A percentile compares a stretch with the other conserved stretches of the same genome.
Conservation (phyloP, 768 basidiomycete species). For the Neoboletus subvelutipes region DNA sequence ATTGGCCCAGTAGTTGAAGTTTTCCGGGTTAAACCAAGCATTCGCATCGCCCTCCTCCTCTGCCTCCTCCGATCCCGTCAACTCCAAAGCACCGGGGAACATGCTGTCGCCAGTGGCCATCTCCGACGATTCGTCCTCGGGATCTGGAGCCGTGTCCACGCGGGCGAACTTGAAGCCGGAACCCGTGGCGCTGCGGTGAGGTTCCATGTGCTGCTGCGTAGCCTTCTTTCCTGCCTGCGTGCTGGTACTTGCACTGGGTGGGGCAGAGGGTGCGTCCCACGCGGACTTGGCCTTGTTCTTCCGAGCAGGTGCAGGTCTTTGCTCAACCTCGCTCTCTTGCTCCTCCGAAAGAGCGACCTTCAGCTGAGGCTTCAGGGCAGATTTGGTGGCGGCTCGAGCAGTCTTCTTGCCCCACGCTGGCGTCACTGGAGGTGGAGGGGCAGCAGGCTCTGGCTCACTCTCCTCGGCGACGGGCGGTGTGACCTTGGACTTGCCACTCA, state of each 20-base stretch:
- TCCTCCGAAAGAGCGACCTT: slow-evolving; percentile 20
- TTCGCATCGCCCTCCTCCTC: slow-evolving; percentile 23
- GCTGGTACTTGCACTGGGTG: not conserved
- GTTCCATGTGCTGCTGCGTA: slow-evolving; percentile 6
- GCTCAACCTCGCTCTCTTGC: slow-evolving; percentile 18
- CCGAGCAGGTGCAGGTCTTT: not conserved
- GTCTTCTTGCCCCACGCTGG: slow-evolving; percentile 18
- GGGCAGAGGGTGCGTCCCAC: slow-evolving; percentile 10
- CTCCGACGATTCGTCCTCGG: slow-evolving; percentile 10
- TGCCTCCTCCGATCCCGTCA: slow-evolving; percentile 3
- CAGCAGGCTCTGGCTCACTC: slow-evolving; percentile 9
- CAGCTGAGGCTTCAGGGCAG: slow-evolving; percentile 17
- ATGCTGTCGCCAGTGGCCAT: not conserved
- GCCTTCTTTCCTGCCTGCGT: slow-evolving; percentile 17
- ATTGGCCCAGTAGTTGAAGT: slow-evolving; percentile 30
- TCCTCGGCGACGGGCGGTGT: slow-evolving; percentile 9
- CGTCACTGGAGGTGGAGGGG: not conserved
- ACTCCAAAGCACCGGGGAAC: slow-evolving; percentile 10
- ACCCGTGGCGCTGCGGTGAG: slow-evolving; percentile 6
- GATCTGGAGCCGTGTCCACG: slow-evolving; percentile 15
- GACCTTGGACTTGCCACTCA: slow-evolving; percentile 23
- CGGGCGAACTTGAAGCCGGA: slow-evolving; percentile 12
- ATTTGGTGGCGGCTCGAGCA: not conserved
- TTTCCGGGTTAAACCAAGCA: slow-evolving; percentile 26
- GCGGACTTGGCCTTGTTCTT: slow-evolving; percentile 20